Conservation (phyloP, 2,329 filamentous ascomycete species). For the Paraconiothyrium brasiliense region DNA sequence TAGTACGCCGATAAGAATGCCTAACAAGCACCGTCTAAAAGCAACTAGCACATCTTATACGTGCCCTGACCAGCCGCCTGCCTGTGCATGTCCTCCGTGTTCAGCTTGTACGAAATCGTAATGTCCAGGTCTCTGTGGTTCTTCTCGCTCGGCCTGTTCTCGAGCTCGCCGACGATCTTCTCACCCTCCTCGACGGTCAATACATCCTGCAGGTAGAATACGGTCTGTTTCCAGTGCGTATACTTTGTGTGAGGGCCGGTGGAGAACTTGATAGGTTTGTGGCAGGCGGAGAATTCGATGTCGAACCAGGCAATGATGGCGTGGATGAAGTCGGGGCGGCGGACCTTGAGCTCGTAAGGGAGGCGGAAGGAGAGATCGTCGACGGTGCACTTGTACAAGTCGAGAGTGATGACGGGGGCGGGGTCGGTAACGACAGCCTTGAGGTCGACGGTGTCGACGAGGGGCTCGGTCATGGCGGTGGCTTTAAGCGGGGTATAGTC, state of each 20-base stretch:
- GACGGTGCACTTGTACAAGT: conserved; percentile 88
- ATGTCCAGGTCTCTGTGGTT: conserved; percentile 97
- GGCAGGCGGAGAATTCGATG: conserved; percentile 97
- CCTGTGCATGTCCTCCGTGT: conserved; percentile 77
- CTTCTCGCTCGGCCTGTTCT: conserved; percentile 89
- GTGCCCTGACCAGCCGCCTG: conserved; percentile 73
- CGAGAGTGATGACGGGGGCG: conserved; percentile 81
- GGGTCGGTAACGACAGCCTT: conserved; percentile 98
- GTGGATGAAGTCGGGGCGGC: conserved; percentile 94
- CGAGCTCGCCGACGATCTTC: conserved; percentile 75
- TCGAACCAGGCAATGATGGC: conserved; percentile 99
- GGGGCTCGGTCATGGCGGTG: conserved; percentile 91
- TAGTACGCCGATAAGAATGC: conserved; percentile 1
- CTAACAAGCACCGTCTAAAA: background rate
- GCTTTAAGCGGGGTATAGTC: conserved; percentile 94
- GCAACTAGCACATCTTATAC: conserved; percentile 73
- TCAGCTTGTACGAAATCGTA: conserved; percentile 80
- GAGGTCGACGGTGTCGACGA: conserved; percentile 97
- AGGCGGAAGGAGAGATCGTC: conserved; percentile 85
- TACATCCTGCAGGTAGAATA: conserved; percentile 95
- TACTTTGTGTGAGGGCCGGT: conserved; percentile 98
- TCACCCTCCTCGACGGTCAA: conserved; percentile 91
- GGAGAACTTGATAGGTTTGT: conserved; percentile 96
- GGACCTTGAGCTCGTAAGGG: conserved; percentile 78
- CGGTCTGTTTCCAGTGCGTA: conserved; percentile 99